Percentiles rank a stretch among this genome's conserved stretches.
Evolutionary conservation across 441 rosid species (phyloP).

Genomic region (Populus hybrid): DNA sequence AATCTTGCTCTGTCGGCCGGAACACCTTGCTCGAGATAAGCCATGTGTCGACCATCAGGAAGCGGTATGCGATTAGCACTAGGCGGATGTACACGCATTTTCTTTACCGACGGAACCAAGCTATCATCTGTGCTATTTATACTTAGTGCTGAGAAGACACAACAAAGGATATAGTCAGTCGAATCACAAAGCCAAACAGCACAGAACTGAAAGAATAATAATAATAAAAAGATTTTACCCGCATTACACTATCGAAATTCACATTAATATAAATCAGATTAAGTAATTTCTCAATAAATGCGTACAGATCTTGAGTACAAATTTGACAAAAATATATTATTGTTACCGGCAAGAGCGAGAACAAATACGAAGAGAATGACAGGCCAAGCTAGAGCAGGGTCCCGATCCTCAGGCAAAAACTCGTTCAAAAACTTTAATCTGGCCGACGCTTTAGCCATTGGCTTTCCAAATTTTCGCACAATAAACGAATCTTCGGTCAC

Average conservation of each 20-base stretch:
- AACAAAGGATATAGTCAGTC: not conserved
- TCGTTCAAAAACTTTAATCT: constrained; percentile 68
- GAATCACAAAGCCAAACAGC: not conserved
- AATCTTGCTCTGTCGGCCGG: constrained; percentile 69
- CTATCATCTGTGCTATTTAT: constrained; percentile 40
- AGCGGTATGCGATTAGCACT: constrained; percentile 60
- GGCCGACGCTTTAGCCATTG: constrained; percentile 55
- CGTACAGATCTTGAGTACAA: not conserved
- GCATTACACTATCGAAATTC: not conserved
- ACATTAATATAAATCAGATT: not conserved
- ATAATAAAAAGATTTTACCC: not conserved
- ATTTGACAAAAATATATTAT: not conserved
- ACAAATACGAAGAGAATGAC: constrained; percentile 67
- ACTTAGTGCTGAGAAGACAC: constrained; percentile 45
- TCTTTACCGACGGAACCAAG: constrained; percentile 37
- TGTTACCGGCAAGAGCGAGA: constrained; percentile 69
- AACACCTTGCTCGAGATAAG: constrained; percentile 76
- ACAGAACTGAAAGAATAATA: not conserved
- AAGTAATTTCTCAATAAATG: not conserved
- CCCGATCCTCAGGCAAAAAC: constrained; percentile 97
- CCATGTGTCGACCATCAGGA: constrained; percentile 90
- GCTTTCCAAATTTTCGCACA: constrained; percentile 65
- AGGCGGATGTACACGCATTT: constrained; percentile 65
- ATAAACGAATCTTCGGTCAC: constrained; percentile 71
- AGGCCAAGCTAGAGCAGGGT: constrained; percentile 87